Percentiles rank a stretch among this genome's conserved stretches.
phyloP scores from a whole-genome alignment of 371 early-diverging fungal genomes.

The Mortierella sp. region DNA sequence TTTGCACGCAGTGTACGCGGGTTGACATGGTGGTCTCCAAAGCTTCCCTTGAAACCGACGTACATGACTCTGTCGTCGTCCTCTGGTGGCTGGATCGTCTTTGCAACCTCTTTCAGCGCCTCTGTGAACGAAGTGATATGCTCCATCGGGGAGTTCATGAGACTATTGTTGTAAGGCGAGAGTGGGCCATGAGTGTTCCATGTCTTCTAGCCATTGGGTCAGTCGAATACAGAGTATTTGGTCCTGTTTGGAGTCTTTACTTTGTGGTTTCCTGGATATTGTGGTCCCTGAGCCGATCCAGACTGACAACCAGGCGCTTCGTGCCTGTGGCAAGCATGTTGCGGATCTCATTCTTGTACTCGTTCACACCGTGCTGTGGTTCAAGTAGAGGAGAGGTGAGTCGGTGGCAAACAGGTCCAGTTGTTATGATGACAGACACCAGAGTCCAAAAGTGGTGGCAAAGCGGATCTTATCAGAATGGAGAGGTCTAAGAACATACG shows the following conservation, averaged over 20 bases:
- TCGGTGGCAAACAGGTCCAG: not conserved
- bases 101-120: conserved; percentile 76
- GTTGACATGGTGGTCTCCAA: conserved; percentile 91
- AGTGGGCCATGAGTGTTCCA: not conserved
- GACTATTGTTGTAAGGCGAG: conserved; percentile 43
- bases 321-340: conserved; percentile 70
- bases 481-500: too few species aligned
- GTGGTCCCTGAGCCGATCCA: conserved; percentile 89
- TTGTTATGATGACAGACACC: too few species aligned
- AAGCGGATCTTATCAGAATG: too few species aligned
- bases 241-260: conserved; percentile 52
- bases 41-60: conserved; percentile 94
- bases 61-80: conserved; percentile 59
- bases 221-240: not conserved
- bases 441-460: too few species aligned
- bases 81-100: conserved; percentile 48
- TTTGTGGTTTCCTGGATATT: conserved; percentile 72
- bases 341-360: conserved; percentile 74
- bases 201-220: not conserved
- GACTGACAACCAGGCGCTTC: conserved; percentile 85
- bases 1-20: conserved; percentile 92
- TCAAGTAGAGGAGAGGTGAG: not conserved
- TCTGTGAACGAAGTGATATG: conserved; percentile 87
- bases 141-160: conserved; percentile 84
- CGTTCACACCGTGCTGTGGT: conserved; percentile 53